These are phyloP conservation scores for Chlorella sp. DNA, from an alignment of 139 green algal genomes.

Conservation along the genomic window DNA sequence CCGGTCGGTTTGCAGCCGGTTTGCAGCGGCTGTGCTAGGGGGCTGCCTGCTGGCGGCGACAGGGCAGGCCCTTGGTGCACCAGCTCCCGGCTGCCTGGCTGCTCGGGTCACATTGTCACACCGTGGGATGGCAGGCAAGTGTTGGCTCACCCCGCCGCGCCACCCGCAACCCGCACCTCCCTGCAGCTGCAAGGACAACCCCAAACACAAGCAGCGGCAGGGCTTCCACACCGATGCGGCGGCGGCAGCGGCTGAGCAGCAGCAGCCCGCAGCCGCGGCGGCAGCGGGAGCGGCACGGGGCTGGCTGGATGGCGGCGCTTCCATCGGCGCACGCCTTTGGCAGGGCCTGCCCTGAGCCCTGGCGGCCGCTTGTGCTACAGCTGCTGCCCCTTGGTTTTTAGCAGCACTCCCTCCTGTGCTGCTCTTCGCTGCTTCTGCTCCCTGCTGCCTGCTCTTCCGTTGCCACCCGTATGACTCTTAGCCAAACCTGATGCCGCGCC, in stretches of 20 bases:
- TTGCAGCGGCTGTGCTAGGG: background rate
- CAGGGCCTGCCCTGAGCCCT: background rate
- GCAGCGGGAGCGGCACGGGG: background rate
- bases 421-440: background rate
- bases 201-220: conserved; percentile 63
- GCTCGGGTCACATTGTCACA: background rate
- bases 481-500: no score
- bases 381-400: background rate
- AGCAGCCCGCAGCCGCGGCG: background rate
- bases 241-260: background rate
- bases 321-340: conserved; percentile 34
- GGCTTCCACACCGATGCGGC: conserved; percentile 43
- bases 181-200: no score
- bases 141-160: background rate
- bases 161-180: background rate
- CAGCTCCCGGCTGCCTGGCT: background rate
- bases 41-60: background rate
- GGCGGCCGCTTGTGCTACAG: background rate
- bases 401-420: no score
- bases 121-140: no score
- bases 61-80: background rate
- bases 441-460: background rate
- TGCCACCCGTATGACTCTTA: no score
- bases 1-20: background rate
- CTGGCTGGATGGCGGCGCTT: conserved; percentile 36